These are phyloP conservation scores for Trichoderma atrobrunneum DNA, from an alignment of 2,329 filamentous ascomycete species.

Conservation along the genomic window DNA sequence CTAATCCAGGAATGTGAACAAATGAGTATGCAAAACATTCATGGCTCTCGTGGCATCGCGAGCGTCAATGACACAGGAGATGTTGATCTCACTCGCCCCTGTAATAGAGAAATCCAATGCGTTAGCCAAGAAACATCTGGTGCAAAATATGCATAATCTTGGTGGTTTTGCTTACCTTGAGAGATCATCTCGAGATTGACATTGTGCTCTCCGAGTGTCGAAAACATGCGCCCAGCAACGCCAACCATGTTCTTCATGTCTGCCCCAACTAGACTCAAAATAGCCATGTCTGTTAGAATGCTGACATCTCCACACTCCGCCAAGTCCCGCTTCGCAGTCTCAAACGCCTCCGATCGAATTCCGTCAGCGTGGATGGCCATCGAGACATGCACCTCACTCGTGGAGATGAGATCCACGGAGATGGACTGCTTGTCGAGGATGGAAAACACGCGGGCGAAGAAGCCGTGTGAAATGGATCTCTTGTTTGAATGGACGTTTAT, in stretches of 20 bases:
- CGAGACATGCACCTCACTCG: conserved; percentile 93
- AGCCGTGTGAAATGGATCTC: conserved; percentile 91
- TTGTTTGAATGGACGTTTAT: conserved; percentile 99
- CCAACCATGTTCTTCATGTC: conserved; percentile 98
- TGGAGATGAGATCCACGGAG: conserved; percentile 94
- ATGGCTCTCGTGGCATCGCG: conserved; percentile 87
- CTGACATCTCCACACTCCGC: conserved; percentile 84
- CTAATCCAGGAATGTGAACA: conserved; percentile 90
- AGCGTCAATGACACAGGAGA: conserved; percentile 94
- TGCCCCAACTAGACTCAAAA: conserved; percentile 87
- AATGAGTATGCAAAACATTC: conserved; percentile 92
- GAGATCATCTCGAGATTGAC: conserved; percentile 99
- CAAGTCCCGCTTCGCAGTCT: conserved; percentile 69
- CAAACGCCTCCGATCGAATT: conserved; percentile 58
- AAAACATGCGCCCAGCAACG: conserved; percentile 92
- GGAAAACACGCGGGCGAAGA: conserved; percentile 89
- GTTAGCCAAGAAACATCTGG: neutral
- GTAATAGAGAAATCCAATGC: conserved; percentile 18
- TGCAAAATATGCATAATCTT: neutral
- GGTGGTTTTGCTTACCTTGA: conserved; percentile 61
- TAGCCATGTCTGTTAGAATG: conserved; percentile 88
- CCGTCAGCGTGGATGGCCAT: conserved; percentile 90
- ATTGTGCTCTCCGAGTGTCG: conserved; percentile 85
- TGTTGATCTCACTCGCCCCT: conserved; percentile 99
- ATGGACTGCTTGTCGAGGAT: conserved; percentile 84